Evolutionary conservation across 345 rosid species (phyloP).

Genomic region (Carallia pectinifolia): DNA sequence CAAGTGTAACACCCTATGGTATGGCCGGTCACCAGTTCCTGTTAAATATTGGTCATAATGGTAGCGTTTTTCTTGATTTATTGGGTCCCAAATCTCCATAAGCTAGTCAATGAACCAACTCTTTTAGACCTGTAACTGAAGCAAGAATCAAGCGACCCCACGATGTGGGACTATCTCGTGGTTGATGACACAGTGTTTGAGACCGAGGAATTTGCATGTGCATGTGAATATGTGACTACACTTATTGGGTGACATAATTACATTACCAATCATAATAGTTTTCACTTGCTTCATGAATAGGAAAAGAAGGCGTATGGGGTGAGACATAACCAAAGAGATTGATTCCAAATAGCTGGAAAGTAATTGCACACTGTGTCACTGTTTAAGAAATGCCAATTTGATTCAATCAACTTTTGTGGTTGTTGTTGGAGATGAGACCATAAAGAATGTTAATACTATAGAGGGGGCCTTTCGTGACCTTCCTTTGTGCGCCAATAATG

Average conservation of each 20-base stretch:
- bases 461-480: not conserved
- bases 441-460: not conserved
- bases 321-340: not conserved
- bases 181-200: not conserved
- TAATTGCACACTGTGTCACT: not conserved
- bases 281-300: not conserved
- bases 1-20: not conserved
- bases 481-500: not conserved
- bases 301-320: not conserved
- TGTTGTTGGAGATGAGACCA: slow-evolving; percentile 10
- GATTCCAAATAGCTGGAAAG: not conserved
- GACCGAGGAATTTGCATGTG: not conserved
- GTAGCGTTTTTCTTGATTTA: too few species aligned
- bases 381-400: slow-evolving; percentile 6
- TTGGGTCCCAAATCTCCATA: not conserved
- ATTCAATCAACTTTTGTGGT: slow-evolving; percentile 1
- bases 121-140: not conserved
- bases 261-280: slow-evolving; percentile 3
- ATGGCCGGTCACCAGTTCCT: slow-evolving; percentile 1
- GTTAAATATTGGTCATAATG: not conserved
- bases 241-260: not conserved
- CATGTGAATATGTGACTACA: not conserved
- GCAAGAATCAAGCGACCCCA: not conserved
- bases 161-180: too few species aligned
- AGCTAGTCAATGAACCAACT: not conserved